Percentiles rank a stretch among this genome's conserved stretches.
These are phyloP conservation scores for Pseudomicrostroma phylloplanum DNA, from an alignment of 1,284 basidiomycete genomes.

Conservation along the genomic window DNA sequence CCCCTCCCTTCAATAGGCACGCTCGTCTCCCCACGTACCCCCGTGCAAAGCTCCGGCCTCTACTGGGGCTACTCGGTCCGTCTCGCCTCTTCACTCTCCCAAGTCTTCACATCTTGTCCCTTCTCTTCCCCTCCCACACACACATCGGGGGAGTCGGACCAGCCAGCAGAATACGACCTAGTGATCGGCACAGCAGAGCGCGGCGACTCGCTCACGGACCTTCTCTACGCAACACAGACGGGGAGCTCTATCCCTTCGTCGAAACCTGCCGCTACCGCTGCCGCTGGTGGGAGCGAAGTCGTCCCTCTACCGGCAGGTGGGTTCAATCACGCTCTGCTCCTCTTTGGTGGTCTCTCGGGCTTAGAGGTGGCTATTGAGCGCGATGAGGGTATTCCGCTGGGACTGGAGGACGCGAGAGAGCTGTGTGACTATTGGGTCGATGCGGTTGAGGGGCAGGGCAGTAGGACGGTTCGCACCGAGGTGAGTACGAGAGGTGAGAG, in stretches of 20 bases:
- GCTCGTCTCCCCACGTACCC: slow-evolving; percentile 42
- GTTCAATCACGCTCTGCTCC: slow-evolving; percentile 38
- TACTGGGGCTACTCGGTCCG: slow-evolving; percentile 50
- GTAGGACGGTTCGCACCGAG: slow-evolving; percentile 47
- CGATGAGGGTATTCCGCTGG: slow-evolving; percentile 31
- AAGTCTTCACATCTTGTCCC: slow-evolving; percentile 26
- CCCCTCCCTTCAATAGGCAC: slow-evolving; percentile 3
- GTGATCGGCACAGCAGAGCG: slow-evolving; percentile 48
- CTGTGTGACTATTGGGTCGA: slow-evolving; percentile 51
- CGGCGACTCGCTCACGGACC: slow-evolving; percentile 25
- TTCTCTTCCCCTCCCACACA: not conserved
- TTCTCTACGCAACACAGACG: slow-evolving; percentile 14
- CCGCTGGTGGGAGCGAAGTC: not conserved
- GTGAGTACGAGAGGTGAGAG: slow-evolving; percentile 7
- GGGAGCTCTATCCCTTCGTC: slow-evolving; percentile 12
- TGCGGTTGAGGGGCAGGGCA: slow-evolving; percentile 43
- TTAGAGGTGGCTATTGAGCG: slow-evolving; percentile 45
- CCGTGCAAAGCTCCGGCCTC: slow-evolving; percentile 32
- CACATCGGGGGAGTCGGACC: not conserved
- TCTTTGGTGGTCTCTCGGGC: slow-evolving; percentile 45
- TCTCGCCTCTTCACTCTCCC: slow-evolving; percentile 26
- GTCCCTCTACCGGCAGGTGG: slow-evolving; percentile 9
- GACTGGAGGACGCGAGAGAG: slow-evolving; percentile 32
- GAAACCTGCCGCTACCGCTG: not conserved
- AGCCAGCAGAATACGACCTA: slow-evolving; percentile 36